Evolutionary conservation across 73 alveolate genomes (phyloP).

Genomic region (Paramecium primaurelia): DNA sequence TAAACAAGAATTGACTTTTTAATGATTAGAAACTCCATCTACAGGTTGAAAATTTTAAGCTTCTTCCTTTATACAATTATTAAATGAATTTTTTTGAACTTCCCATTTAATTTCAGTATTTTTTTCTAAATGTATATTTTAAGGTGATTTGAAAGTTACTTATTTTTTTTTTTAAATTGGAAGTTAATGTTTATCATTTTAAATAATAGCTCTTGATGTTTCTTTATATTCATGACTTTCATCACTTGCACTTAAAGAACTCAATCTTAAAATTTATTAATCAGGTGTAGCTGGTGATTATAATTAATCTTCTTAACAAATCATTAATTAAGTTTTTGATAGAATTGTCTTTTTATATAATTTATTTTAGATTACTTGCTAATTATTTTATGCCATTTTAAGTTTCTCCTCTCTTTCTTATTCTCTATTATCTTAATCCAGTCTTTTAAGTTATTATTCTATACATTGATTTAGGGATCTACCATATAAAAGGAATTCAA

Average conservation of each 20-base stretch:
- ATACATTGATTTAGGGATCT: background rate
- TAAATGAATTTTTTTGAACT: background rate
- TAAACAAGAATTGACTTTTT: background rate
- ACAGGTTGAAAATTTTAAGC: background rate
- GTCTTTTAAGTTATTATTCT: background rate
- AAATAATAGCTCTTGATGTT: background rate
- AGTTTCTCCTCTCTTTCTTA: background rate
- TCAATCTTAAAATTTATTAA: background rate
- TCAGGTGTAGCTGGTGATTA: background rate
- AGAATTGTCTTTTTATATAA: background rate
- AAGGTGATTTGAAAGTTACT: background rate
- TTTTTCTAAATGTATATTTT: background rate
- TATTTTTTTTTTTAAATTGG: background rate
- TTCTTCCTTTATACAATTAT: background rate
- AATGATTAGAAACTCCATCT: background rate
- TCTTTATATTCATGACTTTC: background rate
- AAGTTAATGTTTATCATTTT: background rate
- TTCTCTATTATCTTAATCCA: background rate
- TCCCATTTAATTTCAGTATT: background rate
- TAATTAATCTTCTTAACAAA: background rate
- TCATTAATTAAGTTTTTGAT: background rate
- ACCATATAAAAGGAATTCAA: conserved; percentile 31
- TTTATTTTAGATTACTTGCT: background rate
- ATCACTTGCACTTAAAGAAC: background rate
- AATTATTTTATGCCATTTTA: background rate